Evolutionary conservation across 495 filamentous ascomycete genomes (phyloP).

Genomic region (Daldinia bambusicola): DNA sequence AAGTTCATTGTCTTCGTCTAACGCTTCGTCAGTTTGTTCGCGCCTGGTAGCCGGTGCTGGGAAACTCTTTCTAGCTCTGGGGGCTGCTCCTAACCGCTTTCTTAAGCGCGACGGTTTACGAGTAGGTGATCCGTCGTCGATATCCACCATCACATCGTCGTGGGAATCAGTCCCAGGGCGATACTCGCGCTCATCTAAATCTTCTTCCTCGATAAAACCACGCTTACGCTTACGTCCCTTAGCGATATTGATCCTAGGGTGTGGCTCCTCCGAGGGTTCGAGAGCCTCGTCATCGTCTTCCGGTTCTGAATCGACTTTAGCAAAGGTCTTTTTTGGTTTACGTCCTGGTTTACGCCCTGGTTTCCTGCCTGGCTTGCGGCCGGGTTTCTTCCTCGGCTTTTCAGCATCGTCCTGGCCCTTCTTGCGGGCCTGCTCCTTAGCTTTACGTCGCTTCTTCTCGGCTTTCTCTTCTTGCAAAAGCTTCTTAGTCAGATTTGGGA

Average conservation of each 20-base stretch:
- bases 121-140: slow-evolving; percentile 18
- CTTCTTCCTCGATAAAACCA: slow-evolving; percentile 16
- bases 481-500: slow-evolving; percentile 62
- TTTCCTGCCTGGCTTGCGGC: slow-evolving; percentile 47
- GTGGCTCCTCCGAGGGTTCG: slow-evolving; percentile 41
- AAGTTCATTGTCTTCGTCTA: slow-evolving; percentile 24
- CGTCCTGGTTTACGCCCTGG: slow-evolving; percentile 46
- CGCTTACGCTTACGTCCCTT: slow-evolving; percentile 44
- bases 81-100: slow-evolving; percentile 37
- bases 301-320: slow-evolving; percentile 38
- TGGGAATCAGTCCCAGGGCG: slow-evolving; percentile 40
- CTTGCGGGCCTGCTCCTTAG: slow-evolving; percentile 44
- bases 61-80: slow-evolving; percentile 34
- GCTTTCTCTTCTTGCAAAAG: slow-evolving; percentile 57
- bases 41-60: slow-evolving; percentile 12
- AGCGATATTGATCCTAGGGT: slow-evolving; percentile 27
- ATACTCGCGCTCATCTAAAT: slow-evolving; percentile 42
- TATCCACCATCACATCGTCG: slow-evolving; percentile 34
- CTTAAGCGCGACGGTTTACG: slow-evolving; percentile 27
- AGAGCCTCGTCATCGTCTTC: slow-evolving; percentile 41
- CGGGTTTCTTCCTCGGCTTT: slow-evolving; percentile 48
- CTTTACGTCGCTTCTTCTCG: slow-evolving; percentile 50
- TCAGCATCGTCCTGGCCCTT: slow-evolving; percentile 33
- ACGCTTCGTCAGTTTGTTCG: slow-evolving; percentile 11
- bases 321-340: slow-evolving; percentile 47